phyloP scores from a whole-genome alignment of 202 grass and related monocot species.

The Panicum hallii region DNA sequence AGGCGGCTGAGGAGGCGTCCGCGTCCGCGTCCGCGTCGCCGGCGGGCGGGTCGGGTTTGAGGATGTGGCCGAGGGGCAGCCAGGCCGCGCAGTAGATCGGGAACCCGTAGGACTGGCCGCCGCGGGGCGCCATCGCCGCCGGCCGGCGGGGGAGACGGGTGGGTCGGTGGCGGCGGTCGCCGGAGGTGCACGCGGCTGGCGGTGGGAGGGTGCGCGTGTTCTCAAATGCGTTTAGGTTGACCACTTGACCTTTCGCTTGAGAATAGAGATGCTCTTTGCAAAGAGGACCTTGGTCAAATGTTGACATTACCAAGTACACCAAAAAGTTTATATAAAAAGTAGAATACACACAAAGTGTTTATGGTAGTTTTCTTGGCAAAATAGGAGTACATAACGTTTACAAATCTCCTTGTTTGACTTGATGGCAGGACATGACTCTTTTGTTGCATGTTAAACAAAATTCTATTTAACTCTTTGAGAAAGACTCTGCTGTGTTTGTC shows the following conservation, averaged over 20 bases:
- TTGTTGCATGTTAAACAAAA: no score
- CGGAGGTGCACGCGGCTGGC: neutral
- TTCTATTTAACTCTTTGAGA: no score
- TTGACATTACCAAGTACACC: neutral
- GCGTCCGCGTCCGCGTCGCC: neutral
- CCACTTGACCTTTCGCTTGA: neutral
- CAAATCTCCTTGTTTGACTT: no score
- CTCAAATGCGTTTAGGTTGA: neutral
- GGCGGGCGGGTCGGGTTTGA: slow-evolving; percentile 27
- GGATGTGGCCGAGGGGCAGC: slow-evolving; percentile 76
- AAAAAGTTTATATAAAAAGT: neutral
- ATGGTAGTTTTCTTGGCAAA: no score
- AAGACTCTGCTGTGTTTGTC: no score
- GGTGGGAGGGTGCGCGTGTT: neutral
- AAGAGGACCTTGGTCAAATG: neutral
- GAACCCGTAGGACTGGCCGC: slow-evolving; percentile 78
- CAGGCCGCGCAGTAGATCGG: slow-evolving; percentile 92
- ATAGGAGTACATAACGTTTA: no score
- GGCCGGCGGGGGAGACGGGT: neutral
- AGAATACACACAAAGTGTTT: no score
- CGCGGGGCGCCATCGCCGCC: slow-evolving; percentile 39
- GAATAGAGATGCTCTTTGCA: no score
- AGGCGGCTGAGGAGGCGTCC: neutral
- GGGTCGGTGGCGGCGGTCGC: neutral
- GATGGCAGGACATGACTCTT: no score